These are phyloP conservation scores for Waltiozyma sp. DNA, from an alignment of 1,139 yeast genomes.

Conservation along the genomic window DNA sequence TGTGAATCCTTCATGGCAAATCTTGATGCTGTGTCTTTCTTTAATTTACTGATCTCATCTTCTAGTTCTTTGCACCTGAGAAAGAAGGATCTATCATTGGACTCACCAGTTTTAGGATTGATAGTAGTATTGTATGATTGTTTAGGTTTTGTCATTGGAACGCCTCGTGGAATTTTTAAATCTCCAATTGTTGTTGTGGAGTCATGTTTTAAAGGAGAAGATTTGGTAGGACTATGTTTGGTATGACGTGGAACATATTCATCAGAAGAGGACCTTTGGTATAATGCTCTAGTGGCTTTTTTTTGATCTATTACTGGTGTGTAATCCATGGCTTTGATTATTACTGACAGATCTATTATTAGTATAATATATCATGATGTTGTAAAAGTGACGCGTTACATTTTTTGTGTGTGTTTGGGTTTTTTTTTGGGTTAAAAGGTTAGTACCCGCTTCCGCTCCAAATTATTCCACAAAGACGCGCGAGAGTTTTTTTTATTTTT, in stretches of 20 bases:
- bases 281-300: background rate
- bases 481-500: no score
- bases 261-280: background rate
- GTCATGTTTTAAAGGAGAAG: background rate
- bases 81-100: no score
- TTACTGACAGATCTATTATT: no score
- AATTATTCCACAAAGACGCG: no score
- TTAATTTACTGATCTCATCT: background rate
- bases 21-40: background rate
- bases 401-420: no score
- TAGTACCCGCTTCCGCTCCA: no score
- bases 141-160: background rate
- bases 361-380: no score
- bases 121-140: background rate
- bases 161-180: no score
- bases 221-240: background rate
- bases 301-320: background rate
- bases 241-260: background rate
- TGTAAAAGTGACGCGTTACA: no score
- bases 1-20: background rate
- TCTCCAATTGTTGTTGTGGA: background rate
- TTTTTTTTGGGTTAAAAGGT: no score
- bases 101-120: background rate
- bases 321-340: no score
- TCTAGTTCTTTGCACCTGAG: background rate